Evolutionary conservation across 192 early-diverging fungal species (phyloP).

Genomic region (Coemansia umbellata): DNA sequence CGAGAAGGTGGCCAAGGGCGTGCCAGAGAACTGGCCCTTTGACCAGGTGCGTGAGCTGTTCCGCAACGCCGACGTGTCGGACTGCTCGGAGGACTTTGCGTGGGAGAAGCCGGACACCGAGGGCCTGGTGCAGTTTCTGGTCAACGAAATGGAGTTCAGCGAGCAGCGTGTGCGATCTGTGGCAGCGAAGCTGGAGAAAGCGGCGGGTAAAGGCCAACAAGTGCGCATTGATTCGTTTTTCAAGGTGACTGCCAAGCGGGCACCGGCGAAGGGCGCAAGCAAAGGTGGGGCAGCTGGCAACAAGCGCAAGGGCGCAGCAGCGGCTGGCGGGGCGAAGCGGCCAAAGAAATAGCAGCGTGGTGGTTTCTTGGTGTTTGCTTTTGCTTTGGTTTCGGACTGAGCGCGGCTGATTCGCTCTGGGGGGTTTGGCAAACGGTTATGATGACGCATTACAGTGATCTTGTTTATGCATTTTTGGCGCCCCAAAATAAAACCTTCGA

Average conservation of each 20-base stretch:
- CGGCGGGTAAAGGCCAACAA: slow-evolving; percentile 75
- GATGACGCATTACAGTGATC: too few relatives aligned
- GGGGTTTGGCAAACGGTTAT: too few relatives aligned
- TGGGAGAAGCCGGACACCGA: slow-evolving; percentile 78
- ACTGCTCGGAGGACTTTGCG: slow-evolving; percentile 58
- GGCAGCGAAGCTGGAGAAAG: slow-evolving; percentile 76
- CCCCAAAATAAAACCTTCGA: too few relatives aligned
- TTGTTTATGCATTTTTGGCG: too few relatives aligned
- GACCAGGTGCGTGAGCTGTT: slow-evolving; percentile 88
- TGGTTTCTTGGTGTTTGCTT: too few relatives aligned
- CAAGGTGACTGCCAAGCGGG: slow-evolving; percentile 44
- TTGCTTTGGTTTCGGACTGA: too few relatives aligned
- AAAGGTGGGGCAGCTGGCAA: background rate
- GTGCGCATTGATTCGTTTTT: slow-evolving; percentile 93
- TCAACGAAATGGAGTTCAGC: slow-evolving; percentile 93
- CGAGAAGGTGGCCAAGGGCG: slow-evolving; percentile 71
- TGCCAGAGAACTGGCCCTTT: slow-evolving; percentile 89
- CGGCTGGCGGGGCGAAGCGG: slow-evolving; percentile 12
- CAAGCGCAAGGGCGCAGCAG: slow-evolving; percentile 21
- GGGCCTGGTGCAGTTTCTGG: slow-evolving; percentile 81
- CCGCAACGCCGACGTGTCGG: slow-evolving; percentile 69
- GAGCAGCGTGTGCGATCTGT: slow-evolving; percentile 86
- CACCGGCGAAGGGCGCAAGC: slow-evolving; percentile 2
- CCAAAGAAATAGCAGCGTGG: slow-evolving; percentile 21
- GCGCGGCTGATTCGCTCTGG: background rate